phyloP scores from a whole-genome alignment of 169 alveolate species.

The Cyclospora cayetanensis region DNA sequence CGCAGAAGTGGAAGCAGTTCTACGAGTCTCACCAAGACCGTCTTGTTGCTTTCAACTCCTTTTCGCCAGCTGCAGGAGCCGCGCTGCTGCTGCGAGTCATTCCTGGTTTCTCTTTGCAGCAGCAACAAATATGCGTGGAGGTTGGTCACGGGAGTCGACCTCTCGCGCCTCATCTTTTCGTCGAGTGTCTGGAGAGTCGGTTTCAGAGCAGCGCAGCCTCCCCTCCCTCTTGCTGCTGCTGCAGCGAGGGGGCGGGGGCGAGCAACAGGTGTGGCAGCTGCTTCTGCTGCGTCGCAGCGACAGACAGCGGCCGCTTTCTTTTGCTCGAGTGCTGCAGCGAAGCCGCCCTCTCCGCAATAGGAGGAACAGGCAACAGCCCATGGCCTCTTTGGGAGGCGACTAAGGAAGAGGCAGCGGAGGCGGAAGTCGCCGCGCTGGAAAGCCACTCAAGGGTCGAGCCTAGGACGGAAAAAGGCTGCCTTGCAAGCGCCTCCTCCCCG shows the following conservation, averaged over 20 bases:
- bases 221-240: slow-evolving; percentile 54
- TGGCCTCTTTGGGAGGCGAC: slow-evolving; percentile 37
- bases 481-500: neutral
- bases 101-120: slow-evolving; percentile 40
- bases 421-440: neutral
- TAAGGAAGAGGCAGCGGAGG: neutral
- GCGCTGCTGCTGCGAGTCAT: slow-evolving; percentile 53
- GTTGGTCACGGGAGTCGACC: slow-evolving; percentile 59
- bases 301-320: slow-evolving; percentile 46
- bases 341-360: slow-evolving; percentile 49
- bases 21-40: slow-evolving; percentile 51
- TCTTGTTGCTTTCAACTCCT: slow-evolving; percentile 24
- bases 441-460: slow-evolving; percentile 17
- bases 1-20: slow-evolving; percentile 41
- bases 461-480: neutral
- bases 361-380: slow-evolving; percentile 34
- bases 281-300: slow-evolving; percentile 52
- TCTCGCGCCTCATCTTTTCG: slow-evolving; percentile 25
- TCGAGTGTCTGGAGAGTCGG: neutral
- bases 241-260: neutral
- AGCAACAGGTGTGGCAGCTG: slow-evolving; percentile 59
- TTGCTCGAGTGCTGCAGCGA: slow-evolving; percentile 53
- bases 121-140: slow-evolving; percentile 37
- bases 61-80: slow-evolving; percentile 54
- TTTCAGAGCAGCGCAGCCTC: slow-evolving; percentile 34